Percentiles rank a stretch among this genome's conserved stretches.
Conservation (phyloP, 2,329 filamentous ascomycete genomes). For the Ophiosphaerella herpotricha region DNA sequence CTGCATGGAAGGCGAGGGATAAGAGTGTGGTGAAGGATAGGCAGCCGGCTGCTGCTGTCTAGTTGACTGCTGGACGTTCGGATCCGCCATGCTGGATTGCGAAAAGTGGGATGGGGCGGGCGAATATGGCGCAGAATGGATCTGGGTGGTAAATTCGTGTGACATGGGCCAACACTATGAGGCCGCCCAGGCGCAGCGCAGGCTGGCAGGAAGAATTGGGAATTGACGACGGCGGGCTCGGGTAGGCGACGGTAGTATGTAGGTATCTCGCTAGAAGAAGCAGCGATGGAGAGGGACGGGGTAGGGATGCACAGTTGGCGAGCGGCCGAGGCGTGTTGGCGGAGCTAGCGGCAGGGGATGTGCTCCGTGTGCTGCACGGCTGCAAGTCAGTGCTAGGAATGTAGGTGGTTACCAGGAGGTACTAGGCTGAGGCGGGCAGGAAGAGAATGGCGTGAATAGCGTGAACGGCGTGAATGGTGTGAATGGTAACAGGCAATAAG, state of each 20-base stretch:
- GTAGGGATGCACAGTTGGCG: conserved; percentile 29
- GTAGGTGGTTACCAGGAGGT: no score
- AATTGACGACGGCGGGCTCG: no score
- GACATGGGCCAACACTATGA: conserved; percentile 39
- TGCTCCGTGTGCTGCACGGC: conserved; percentile 18
- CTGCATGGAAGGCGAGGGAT: conserved; percentile 56
- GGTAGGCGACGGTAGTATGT: no score
- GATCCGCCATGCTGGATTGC: conserved; percentile 41
- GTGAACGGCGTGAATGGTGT: no score
- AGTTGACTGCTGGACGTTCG: conserved; percentile 35
- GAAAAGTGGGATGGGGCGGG: conserved; percentile 40
- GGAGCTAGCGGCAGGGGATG: conserved; percentile 20
- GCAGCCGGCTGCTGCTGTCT: conserved; percentile 31
- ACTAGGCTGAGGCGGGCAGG: no score
- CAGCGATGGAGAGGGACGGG: conserved; percentile 14
- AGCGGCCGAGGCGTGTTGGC: conserved; percentile 22
- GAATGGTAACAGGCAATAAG: background rate
- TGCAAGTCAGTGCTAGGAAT: conserved; percentile 10
- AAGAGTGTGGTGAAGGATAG: conserved; percentile 55
- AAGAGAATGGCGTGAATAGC: no score
- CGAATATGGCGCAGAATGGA: conserved; percentile 35
- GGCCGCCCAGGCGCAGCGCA: conserved; percentile 29
- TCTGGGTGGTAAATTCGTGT: conserved; percentile 35
- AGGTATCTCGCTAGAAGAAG: conserved; percentile 22
- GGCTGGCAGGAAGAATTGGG: conserved; percentile 6